Evolutionary conservation across 805 yeast species (phyloP).

Genomic region (Kurtzmaniella fragi): DNA sequence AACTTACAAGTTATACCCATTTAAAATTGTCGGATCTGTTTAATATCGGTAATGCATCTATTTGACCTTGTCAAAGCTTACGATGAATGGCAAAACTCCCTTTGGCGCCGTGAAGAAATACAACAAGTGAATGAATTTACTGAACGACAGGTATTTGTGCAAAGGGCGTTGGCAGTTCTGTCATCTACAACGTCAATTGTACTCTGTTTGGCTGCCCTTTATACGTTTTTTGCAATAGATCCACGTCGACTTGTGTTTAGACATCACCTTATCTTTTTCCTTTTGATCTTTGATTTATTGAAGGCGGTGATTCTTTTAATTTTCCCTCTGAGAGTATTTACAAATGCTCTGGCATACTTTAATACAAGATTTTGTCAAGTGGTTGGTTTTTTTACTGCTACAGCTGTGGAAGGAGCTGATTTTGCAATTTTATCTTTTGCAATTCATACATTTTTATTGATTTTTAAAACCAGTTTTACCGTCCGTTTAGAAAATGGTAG

Average conservation of each 20-base stretch:
- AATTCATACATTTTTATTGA: slow-evolving; percentile 69
- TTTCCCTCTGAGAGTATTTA: slow-evolving; percentile 58
- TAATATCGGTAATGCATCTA: not conserved
- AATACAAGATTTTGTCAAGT: slow-evolving; percentile 52
- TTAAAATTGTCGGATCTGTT: not conserved
- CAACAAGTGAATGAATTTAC: slow-evolving; percentile 28
- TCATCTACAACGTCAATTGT: slow-evolving; percentile 35
- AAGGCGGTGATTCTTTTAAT: slow-evolving; percentile 66
- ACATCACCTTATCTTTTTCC: slow-evolving; percentile 62
- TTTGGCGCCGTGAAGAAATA: not conserved
- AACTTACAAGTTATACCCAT: not conserved
- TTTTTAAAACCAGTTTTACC: slow-evolving; percentile 53
- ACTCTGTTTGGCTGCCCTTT: slow-evolving; percentile 56
- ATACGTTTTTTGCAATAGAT: slow-evolving; percentile 57
- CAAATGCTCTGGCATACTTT: slow-evolving; percentile 39
- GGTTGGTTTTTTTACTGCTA: slow-evolving; percentile 77
- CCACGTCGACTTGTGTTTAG: slow-evolving; percentile 59
- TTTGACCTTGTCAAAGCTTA: not conserved
- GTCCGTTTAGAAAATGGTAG: slow-evolving; percentile 36
- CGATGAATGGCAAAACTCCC: not conserved
- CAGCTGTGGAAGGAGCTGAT: slow-evolving; percentile 82
- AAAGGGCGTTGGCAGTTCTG: slow-evolving; percentile 32
- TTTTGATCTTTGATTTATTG: slow-evolving; percentile 68
- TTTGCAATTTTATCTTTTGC: slow-evolving; percentile 79
- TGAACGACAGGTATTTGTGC: slow-evolving; percentile 20